Base-by-base conservation (phyloP, 1,284 basidiomycete genomes). In the Tilletia indica region DNA sequence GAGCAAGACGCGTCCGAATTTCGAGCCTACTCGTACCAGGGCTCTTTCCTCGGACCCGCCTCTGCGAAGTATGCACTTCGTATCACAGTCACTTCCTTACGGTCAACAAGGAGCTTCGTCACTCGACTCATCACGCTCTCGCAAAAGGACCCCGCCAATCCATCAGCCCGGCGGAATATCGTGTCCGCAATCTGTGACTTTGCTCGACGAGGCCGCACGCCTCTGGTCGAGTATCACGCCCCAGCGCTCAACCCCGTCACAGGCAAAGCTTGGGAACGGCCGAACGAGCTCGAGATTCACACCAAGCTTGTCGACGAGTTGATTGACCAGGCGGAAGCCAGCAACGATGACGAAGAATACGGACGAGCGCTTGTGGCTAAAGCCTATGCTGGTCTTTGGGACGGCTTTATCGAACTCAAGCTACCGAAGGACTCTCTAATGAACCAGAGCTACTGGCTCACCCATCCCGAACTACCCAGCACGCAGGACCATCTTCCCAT, bases 71-170 rank as follows among this genome's bases (percentile, higher is more conserved):
- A 4, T 39, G 34, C 61, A 11, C 9, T 64, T 34, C 31, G 36
- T 14, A 64, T 64, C 36, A 19, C 34, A 5, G 61, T 64, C 34
- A 38, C 31, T 11, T 3, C 34, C 3, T 16, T 39, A 0, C 61
- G 61, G 38, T 36, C 61, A 12, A 38, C 61, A 16, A 11, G 61
- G 19, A 39, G 61, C 61, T 64, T 64, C 36, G 61, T 64, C 61
- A 64, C 61, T 14, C 61, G 61, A 3, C 5, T 38, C n/a, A 12
- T 64, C 14, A 34, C 34, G 11, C 34, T 36, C 36, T 64, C 36
- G 6, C 61, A 64, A n/a, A 16, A 36, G 36, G 36, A 64, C 4
- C 61, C 61, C 0, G 61, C 34, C 9, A 14, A 39, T 4, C 14
- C 36, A 19, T 2, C 34, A 12, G 16, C 31, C 16, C 61, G 61